These are phyloP conservation scores for Leccinum barrowsii DNA, from an alignment of 768 basidiomycete species.

Conservation along the genomic window DNA sequence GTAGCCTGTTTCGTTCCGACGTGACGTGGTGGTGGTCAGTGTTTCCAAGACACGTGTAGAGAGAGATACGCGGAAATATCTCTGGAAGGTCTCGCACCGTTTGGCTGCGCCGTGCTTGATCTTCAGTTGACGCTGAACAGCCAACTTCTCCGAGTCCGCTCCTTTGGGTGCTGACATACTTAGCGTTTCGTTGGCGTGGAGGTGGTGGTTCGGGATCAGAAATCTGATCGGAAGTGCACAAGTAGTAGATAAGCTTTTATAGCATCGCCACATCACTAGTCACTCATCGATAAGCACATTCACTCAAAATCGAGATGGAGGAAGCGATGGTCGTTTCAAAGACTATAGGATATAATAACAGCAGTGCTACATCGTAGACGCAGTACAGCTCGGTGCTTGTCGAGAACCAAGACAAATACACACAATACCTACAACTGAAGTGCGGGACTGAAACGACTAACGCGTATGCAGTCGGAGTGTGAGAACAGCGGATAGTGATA, in stretches of 20 bases:
- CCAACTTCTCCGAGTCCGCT: slow-evolving; percentile 20
- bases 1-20: slow-evolving; percentile 40
- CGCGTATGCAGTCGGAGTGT: slow-evolving; percentile 14
- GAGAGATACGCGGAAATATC: slow-evolving; percentile 21
- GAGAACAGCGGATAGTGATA: slow-evolving; percentile 21
- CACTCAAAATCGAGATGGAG: not conserved
- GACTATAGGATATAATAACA: slow-evolving; percentile 25
- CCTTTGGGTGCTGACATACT: slow-evolving; percentile 14
- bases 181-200: slow-evolving; percentile 1
- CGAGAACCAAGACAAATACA: slow-evolving; percentile 26
- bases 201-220: slow-evolving; percentile 11
- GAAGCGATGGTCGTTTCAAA: slow-evolving; percentile 24
- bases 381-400: slow-evolving; percentile 31
- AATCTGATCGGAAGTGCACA: not conserved
- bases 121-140: slow-evolving; percentile 63
- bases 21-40: slow-evolving; percentile 12
- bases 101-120: slow-evolving; percentile 69
- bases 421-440: slow-evolving; percentile 31
- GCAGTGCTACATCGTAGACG: slow-evolving; percentile 31
- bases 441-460: slow-evolving; percentile 24
- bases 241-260: not conserved
- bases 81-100: slow-evolving; percentile 42
- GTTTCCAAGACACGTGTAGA: not conserved
- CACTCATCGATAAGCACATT: slow-evolving; percentile 4
- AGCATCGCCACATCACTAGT: not conserved